Conservation (phyloP, 371 early-diverging fungal genomes). For the Mucor indicus region DNA sequence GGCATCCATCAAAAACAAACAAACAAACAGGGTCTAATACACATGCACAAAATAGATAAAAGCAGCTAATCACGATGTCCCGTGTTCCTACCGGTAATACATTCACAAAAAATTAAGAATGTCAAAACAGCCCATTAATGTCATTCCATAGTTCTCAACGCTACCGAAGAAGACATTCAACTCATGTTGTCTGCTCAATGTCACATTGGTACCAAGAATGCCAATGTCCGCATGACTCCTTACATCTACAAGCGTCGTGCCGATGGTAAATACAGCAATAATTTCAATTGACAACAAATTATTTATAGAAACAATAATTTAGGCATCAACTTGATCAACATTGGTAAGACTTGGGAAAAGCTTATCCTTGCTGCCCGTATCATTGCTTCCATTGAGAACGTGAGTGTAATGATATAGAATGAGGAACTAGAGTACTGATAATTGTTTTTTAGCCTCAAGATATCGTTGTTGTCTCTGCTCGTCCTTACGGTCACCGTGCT, state of each 20-base stretch:
- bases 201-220: slow-evolving; percentile 92
- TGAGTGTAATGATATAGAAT: slow-evolving; percentile 12
- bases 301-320: not conserved
- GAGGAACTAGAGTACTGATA: not conserved
- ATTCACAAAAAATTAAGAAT: not conserved
- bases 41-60: slow-evolving; percentile 4
- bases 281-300: not conserved
- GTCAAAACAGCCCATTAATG: no score
- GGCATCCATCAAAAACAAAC: not conserved
- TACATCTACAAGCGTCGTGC: slow-evolving; percentile 94
- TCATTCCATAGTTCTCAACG: slow-evolving; percentile 44
- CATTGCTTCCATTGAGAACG: slow-evolving; percentile 95
- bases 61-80: slow-evolving; percentile 11
- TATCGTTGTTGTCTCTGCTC: slow-evolving; percentile 95
- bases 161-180: slow-evolving; percentile 90
- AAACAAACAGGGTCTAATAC: not conserved
- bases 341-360: slow-evolving; percentile 99
- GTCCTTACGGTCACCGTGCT: slow-evolving; percentile 98
- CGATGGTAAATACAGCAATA: slow-evolving; percentile 64
- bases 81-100: slow-evolving; percentile 18
- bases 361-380: slow-evolving; percentile 97
- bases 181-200: slow-evolving; percentile 91
- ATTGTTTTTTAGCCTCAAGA: slow-evolving; percentile 68
- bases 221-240: slow-evolving; percentile 84
- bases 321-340: slow-evolving; percentile 94